phyloP scores from a whole-genome alignment of 2,329 filamentous ascomycete species.

The Neurospora crassa region DNA sequence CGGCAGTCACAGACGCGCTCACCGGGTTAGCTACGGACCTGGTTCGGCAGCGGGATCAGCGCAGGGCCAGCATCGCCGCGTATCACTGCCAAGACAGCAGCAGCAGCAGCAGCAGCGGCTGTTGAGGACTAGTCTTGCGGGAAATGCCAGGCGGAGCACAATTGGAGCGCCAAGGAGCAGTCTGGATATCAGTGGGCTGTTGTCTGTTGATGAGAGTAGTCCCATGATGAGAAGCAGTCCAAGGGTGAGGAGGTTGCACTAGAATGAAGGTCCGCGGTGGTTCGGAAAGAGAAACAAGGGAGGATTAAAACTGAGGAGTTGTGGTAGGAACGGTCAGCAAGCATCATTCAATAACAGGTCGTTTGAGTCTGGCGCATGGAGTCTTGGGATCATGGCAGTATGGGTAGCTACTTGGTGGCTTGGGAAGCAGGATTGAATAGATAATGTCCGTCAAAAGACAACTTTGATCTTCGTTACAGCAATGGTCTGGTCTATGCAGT shows the following conservation, averaged over 20 bases:
- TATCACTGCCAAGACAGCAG: not conserved
- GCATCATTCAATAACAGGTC: not conserved
- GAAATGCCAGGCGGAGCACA: slow-evolving; percentile 24
- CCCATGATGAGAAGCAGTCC: slow-evolving; percentile 43
- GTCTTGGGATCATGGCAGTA: not conserved
- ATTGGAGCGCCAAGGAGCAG: slow-evolving; percentile 31
- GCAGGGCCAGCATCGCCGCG: not conserved
- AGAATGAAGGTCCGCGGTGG: not conserved
- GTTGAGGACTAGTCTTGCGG: slow-evolving; percentile 25
- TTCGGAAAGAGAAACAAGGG: not conserved
- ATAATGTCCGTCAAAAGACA: not conserved
- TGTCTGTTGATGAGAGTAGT: slow-evolving; percentile 49
- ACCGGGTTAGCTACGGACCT: not conserved
- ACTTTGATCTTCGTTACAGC: not conserved
- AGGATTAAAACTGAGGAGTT: not conserved
- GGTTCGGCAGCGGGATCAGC: not conserved
- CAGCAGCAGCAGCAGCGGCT: not conserved
- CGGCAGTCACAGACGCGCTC: slow-evolving; percentile 5
- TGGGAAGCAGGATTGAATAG: not conserved
- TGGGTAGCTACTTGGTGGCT: not conserved
- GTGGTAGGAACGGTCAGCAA: not conserved
- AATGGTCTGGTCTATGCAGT: not conserved
- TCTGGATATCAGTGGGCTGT: slow-evolving; percentile 46
- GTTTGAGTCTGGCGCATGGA: not conserved
- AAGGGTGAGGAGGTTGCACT: slow-evolving; percentile 28